Evolutionary conservation across 192 early-diverging fungal genomes (phyloP).

Genomic region (Coemansia sp.): DNA sequence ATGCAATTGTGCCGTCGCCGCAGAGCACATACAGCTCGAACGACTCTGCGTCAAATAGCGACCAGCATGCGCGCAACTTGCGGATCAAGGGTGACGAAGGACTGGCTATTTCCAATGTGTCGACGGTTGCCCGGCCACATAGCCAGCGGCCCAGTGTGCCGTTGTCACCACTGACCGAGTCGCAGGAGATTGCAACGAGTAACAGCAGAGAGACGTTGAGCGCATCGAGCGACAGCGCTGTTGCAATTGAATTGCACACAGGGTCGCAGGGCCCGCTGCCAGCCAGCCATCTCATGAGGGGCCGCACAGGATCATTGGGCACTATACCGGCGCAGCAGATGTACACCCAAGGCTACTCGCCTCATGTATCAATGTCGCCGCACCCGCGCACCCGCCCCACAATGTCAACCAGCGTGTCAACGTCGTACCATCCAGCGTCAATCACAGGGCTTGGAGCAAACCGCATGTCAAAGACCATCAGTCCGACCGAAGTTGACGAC

Average conservation of each 20-base stretch:
- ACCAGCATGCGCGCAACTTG: neutral
- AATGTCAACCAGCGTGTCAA: slow-evolving; percentile 8
- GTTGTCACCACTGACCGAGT: slow-evolving; percentile 43
- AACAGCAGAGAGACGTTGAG: slow-evolving; percentile 27
- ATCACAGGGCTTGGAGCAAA: neutral
- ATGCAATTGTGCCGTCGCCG: slow-evolving; percentile 1
- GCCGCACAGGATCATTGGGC: slow-evolving; percentile 38
- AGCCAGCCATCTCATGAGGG: slow-evolving; percentile 2
- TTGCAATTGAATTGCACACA: neutral
- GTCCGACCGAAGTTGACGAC: slow-evolving; percentile 34
- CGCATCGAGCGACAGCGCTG: slow-evolving; percentile 1
- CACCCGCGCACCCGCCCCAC: slow-evolving; percentile 6
- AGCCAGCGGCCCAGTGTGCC: slow-evolving; percentile 7
- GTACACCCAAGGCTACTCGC: slow-evolving; percentile 16
- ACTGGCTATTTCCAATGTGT: slow-evolving; percentile 22
- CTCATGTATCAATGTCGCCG: neutral
- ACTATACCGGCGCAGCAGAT: slow-evolving; percentile 14
- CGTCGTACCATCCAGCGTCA: slow-evolving; percentile 7
- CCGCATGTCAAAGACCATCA: slow-evolving; percentile 35
- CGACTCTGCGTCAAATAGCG: slow-evolving; percentile 16
- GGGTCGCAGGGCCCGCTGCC: slow-evolving; percentile 6
- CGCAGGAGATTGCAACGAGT: slow-evolving; percentile 29
- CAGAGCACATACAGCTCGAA: slow-evolving; percentile 20
- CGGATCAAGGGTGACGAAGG: slow-evolving; percentile 21
- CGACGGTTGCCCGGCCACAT: slow-evolving; percentile 3